Base-by-base conservation (phyloP, 2,329 filamentous ascomycete species). In the Colletotrichum echinochloae region DNA sequence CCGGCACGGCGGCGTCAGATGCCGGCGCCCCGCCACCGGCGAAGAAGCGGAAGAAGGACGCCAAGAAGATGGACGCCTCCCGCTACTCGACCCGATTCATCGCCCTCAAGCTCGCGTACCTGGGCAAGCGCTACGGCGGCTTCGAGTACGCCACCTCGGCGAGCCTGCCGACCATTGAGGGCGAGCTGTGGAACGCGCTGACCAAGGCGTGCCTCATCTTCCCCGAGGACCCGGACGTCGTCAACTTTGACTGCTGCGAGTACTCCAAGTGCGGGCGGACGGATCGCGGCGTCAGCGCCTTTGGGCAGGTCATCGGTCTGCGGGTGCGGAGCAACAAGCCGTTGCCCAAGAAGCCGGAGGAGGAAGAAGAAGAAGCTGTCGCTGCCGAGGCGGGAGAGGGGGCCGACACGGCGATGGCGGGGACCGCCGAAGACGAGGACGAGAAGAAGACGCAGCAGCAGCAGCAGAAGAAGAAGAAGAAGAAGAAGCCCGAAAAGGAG, bases 181-280 rank as follows among this genome's bases (percentile, higher is more conserved):
- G 97, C 81, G 93, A 95, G 81, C 79, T 99, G 59, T 99, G 94
- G 93, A 95, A 95, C 81, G 96, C 95, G 0, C 83, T 99, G 74
- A 90, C 91, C 66, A 95, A 93, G 80, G 89, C 92, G 6, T 89
- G 92, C 63, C 85, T 99, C 72, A 97, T 99, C 70, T 92, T 92
- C 72, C 93, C 94, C 20, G 83, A 87, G 69, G 85, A 86, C 74
- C 85, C 85, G 23, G 85, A 89, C 12, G 82, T 87, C 63, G 85
- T 98, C 33, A 91, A 93, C 79, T 97, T 94, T 87, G 90, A 93
- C 41, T 91, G 91, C 9, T 95, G 90, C 80, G 93, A 97, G 72
- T 99, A 98, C 80, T 94, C 93, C 44, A 99, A 99, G 81, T 98
- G 95, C 77, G 96, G 96, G 2, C 87, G 96, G 73, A 99, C 96